Percentiles rank a stretch among this genome's conserved stretches.
Evolutionary conservation across 169 alveolate genomes (phyloP).

Genomic region (Amoebophrya sp.): DNA sequence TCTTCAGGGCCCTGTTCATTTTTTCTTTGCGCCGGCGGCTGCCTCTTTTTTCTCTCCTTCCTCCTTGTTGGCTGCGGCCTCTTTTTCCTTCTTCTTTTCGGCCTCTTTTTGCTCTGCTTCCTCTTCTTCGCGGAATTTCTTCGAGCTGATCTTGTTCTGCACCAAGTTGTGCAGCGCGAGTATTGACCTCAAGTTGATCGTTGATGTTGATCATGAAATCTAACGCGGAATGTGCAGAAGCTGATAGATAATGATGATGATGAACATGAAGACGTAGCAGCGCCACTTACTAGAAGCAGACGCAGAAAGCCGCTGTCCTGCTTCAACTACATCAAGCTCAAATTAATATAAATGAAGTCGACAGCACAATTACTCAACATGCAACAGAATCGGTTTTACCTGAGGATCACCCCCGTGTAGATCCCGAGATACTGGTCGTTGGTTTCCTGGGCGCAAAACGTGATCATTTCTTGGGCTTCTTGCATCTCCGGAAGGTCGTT

Average conservation of each 20-base stretch:
- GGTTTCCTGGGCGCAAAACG: background rate
- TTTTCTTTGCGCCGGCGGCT: background rate
- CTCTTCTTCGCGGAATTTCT: background rate
- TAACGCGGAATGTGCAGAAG: no score
- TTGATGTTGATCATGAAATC: no score
- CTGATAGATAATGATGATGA: no score
- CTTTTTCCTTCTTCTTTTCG: background rate
- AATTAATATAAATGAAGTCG: no score
- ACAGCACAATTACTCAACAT: background rate
- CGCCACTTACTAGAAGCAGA: no score
- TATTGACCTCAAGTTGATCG: background rate
- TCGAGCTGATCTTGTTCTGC: background rate
- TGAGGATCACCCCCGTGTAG: background rate
- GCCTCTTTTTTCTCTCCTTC: background rate
- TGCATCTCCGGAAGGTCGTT: constrained; percentile 37
- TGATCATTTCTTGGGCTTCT: background rate
- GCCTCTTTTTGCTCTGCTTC: background rate
- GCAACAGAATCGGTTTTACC: background rate
- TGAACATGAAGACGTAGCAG: no score
- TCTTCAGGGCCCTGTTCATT: background rate
- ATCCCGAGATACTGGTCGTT: background rate
- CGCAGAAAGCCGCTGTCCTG: no score
- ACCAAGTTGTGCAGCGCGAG: background rate
- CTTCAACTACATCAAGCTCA: no score
- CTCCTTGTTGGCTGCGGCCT: background rate